Evolutionary conservation across 1,284 basidiomycete species (phyloP).

Genomic region (Rhodotorula sp.): DNA sequence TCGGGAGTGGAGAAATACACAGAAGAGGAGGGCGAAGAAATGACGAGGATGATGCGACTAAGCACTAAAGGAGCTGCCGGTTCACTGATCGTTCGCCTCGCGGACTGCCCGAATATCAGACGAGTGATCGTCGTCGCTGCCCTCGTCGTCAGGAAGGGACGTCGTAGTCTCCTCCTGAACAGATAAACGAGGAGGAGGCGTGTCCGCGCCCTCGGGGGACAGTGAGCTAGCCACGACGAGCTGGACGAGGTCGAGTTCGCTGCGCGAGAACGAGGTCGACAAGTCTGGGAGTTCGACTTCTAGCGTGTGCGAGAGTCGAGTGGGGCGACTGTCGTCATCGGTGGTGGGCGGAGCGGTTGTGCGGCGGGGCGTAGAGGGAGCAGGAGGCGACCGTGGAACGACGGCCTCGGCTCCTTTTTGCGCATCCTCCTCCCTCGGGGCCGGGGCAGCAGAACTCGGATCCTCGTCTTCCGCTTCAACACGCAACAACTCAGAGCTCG

Average conservation of each 20-base stretch:
- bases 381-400: neutral
- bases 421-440: too few relatives aligned
- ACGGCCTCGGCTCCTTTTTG: too few relatives aligned
- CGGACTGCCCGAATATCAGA: neutral
- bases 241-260: neutral
- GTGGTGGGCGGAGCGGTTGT: too few relatives aligned
- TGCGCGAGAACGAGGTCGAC: slow-evolving; percentile 6
- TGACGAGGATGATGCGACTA: neutral
- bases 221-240: neutral
- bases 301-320: neutral
- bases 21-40: neutral
- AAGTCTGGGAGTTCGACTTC: slow-evolving; percentile 9
- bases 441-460: too few relatives aligned
- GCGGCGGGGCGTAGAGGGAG: neutral
- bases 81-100: too few relatives aligned
- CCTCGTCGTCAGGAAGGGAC: neutral
- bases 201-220: neutral
- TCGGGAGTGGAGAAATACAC: neutral
- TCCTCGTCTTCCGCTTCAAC: neutral
- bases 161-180: neutral
- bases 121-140: neutral
- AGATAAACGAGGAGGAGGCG: too few relatives aligned
- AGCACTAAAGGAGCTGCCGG: too few relatives aligned
- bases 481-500: neutral
- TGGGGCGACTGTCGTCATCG: too few relatives aligned